These are phyloP conservation scores for Cladophialophora psammophila DNA, from an alignment of 2,329 filamentous ascomycete species.

Conservation along the genomic window DNA sequence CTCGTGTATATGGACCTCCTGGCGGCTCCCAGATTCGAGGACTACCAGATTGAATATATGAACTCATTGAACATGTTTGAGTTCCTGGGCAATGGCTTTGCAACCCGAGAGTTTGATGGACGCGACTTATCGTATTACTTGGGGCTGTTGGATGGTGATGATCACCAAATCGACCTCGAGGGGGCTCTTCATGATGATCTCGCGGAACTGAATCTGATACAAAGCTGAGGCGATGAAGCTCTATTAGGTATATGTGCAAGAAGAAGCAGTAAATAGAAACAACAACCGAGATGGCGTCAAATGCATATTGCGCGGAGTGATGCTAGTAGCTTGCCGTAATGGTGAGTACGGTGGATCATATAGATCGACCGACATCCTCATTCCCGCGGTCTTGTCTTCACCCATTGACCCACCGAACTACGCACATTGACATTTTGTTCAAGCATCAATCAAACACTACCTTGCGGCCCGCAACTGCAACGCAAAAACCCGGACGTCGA, in stretches of 20 bases:
- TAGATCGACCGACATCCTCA: too few species aligned
- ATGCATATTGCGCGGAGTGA: too few species aligned
- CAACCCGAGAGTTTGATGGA: slow-evolving; percentile 53
- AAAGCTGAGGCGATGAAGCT: not conserved
- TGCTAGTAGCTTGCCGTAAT: too few species aligned
- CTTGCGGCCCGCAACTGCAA: too few species aligned
- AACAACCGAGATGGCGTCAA: not conserved
- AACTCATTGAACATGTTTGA: slow-evolving; percentile 47
- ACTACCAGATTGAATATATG: slow-evolving; percentile 51
- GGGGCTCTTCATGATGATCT: slow-evolving; percentile 30
- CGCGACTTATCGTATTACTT: slow-evolving; percentile 56
- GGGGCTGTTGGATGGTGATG: slow-evolving; percentile 29
- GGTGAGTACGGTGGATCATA: too few species aligned
- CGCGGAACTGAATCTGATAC: slow-evolving; percentile 23
- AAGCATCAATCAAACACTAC: too few species aligned
- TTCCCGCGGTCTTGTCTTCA: too few species aligned
- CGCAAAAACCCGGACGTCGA: too few species aligned
- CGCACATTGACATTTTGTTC: too few species aligned
- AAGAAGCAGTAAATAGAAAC: slow-evolving; percentile 1
- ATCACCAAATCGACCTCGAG: slow-evolving; percentile 34
- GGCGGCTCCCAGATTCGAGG: slow-evolving; percentile 49
- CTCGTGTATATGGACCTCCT: slow-evolving; percentile 51
- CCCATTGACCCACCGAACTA: too few species aligned
- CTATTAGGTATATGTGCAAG: not conserved
- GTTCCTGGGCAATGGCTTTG: slow-evolving; percentile 54